These are phyloP conservation scores for Magnolia changhungtana DNA, from an alignment of 164 flowering plant genomes.

Conservation along the genomic window DNA sequence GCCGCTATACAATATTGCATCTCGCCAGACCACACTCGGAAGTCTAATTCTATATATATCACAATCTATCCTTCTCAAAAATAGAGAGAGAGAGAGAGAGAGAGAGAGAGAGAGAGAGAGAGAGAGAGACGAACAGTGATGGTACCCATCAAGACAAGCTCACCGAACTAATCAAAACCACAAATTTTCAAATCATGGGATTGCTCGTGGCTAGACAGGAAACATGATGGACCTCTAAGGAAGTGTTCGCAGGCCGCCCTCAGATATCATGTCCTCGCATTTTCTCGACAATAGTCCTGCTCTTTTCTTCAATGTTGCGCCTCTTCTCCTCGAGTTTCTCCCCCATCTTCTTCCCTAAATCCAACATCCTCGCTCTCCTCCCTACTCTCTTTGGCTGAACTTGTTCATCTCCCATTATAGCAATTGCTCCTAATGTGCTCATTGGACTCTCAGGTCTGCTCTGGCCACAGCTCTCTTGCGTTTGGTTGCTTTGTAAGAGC, in stretches of 20 bases:
- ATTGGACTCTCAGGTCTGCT: conserved; percentile 23
- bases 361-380: conserved; percentile 76
- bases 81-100: too few species aligned
- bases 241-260: background rate
- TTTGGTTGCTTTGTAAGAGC: conserved; percentile 28
- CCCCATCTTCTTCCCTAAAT: conserved; percentile 84
- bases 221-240: background rate
- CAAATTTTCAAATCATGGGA: background rate
- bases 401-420: conserved; percentile 21
- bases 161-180: background rate
- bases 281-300: conserved; percentile 79
- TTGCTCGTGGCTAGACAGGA: background rate
- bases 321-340: conserved; percentile 90
- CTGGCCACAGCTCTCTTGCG: conserved; percentile 18
- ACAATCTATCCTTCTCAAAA: background rate
- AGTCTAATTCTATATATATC: background rate
- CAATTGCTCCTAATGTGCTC: conserved; percentile 23
- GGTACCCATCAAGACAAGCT: background rate
- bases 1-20: background rate
- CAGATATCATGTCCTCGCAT: conserved; percentile 50
- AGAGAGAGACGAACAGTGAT: background rate
- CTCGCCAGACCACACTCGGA: background rate
- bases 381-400: conserved; percentile 53
- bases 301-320: conserved; percentile 70
- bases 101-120: too few species aligned